Evolutionary conservation across 2,329 filamentous ascomycete genomes (phyloP).

Genomic region (Botryotinia convoluta): DNA sequence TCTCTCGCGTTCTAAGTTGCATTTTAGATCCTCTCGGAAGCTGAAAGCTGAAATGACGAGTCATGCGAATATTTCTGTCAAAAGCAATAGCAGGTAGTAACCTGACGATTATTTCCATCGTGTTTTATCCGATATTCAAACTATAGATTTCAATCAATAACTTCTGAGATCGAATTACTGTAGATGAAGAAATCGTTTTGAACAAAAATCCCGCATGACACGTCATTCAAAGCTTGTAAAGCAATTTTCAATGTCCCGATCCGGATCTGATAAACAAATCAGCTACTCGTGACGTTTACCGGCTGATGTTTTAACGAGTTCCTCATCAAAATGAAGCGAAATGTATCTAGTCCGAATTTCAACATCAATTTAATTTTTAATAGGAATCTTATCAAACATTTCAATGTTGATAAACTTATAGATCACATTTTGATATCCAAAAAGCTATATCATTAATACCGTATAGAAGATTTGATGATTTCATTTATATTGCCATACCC

Average conservation of each 20-base stretch:
- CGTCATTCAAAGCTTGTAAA: not conserved
- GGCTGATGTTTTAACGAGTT: not conserved
- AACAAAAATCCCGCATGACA: not conserved
- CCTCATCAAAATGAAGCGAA: not conserved
- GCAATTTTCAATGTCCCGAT: not conserved
- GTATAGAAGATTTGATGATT: too few species aligned
- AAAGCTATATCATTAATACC: too few species aligned
- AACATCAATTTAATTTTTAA: too few species aligned
- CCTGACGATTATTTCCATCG: not conserved
- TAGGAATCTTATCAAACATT: too few species aligned
- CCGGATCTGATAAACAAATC: not conserved
- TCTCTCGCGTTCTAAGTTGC: not conserved
- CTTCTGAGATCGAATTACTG: not conserved
- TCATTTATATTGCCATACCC: too few species aligned
- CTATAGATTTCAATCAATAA: not conserved
- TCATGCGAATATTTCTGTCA: not conserved
- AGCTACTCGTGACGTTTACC: not conserved
- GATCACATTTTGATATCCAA: too few species aligned
- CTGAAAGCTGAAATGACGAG: not conserved
- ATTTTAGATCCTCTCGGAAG: not conserved
- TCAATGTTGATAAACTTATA: too few species aligned
- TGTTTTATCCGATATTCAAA: too few species aligned
- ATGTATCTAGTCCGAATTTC: not conserved
- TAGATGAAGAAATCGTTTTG: not conserved
- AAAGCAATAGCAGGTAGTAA: not conserved